Percentiles rank a stretch among this genome's conserved stretches.
These are phyloP conservation scores for Mycena rebaudengoi DNA, from an alignment of 768 basidiomycete species.

Conservation along the genomic window DNA sequence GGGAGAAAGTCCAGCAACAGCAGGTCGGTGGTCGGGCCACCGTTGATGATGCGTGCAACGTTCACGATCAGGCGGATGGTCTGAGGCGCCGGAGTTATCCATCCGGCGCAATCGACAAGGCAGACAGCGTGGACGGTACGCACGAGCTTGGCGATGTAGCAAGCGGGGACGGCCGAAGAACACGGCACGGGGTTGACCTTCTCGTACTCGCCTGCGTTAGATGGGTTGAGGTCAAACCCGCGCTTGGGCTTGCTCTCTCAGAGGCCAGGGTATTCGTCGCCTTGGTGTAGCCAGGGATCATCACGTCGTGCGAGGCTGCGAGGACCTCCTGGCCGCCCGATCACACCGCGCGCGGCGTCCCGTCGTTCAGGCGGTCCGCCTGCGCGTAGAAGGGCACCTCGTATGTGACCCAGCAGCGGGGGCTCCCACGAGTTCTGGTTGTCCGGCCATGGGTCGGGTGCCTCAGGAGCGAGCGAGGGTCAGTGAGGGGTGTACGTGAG, in stretches of 20 bases:
- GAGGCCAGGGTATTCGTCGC: constrained; percentile 86
- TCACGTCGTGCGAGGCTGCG: constrained; percentile 93
- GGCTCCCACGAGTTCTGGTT: constrained; percentile 91
- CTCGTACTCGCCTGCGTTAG: constrained; percentile 97
- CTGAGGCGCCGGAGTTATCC: constrained; percentile 38
- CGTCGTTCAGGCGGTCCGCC: constrained; percentile 72
- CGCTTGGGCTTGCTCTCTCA: constrained; percentile 90
- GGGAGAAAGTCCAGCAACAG: constrained; percentile 95
- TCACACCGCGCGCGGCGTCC: constrained; percentile 73
- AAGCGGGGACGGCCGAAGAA: constrained; percentile 96
- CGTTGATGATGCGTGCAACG: constrained; percentile 81
- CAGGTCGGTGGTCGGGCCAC: constrained; percentile 87
- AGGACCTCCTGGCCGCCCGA: constrained; percentile 93
- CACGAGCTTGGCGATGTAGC: constrained; percentile 92
- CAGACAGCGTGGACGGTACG: constrained; percentile 11
- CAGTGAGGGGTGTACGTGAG: not conserved
- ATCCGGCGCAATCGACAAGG: not conserved
- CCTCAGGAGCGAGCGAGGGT: constrained; percentile 45
- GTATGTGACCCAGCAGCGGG: constrained; percentile 83
- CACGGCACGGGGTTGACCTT: constrained; percentile 86
- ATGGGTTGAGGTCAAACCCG: constrained; percentile 93
- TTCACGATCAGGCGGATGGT: constrained; percentile 95
- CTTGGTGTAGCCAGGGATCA: constrained; percentile 89
- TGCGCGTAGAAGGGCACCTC: constrained; percentile 91
- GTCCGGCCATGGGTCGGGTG: constrained; percentile 93